Conservation (phyloP, 1,284 basidiomycete genomes). For the Cryptococcus floricola region DNA sequence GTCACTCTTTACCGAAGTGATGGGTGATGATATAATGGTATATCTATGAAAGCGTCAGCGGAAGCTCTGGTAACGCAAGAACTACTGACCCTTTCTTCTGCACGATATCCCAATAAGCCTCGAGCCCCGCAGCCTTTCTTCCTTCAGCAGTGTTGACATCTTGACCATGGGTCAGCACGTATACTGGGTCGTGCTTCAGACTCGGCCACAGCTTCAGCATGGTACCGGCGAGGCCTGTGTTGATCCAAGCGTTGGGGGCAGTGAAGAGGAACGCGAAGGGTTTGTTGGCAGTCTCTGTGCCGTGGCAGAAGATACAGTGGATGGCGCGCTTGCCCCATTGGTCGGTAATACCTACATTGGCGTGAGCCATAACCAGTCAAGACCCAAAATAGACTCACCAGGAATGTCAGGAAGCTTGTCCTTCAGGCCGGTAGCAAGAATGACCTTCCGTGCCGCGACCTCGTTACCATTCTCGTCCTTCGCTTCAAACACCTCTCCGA, state of each 20-base stretch:
- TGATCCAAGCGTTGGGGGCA: conserved; percentile 8
- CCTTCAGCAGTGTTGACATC: conserved; percentile 18
- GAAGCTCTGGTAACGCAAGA: not conserved
- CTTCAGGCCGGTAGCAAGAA: conserved; percentile 32
- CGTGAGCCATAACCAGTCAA: not conserved
- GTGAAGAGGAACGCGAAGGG: conserved; percentile 29
- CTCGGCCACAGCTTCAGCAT: conserved; percentile 26
- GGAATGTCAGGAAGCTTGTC: conserved; percentile 29
- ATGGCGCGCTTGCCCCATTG: conserved; percentile 29
- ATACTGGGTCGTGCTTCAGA: conserved; percentile 13
- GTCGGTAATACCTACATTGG: conserved; percentile 20
- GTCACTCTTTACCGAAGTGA: conserved; percentile 9
- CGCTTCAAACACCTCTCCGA: conserved; percentile 15
- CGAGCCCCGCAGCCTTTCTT: conserved; percentile 16
- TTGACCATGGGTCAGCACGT: conserved; percentile 28
- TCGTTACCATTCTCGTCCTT: conserved; percentile 15
- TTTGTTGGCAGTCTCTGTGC: conserved; percentile 27
- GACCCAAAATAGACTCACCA: conserved; percentile 15
- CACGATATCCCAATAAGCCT: conserved; percentile 8
- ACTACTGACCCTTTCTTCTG: conserved; percentile 19
- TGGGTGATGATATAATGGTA: conserved; percentile 14
- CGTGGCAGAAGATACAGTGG: conserved; percentile 39
- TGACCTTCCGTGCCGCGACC: conserved; percentile 21
- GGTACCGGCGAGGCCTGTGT: conserved; percentile 14
- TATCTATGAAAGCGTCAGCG: conserved; percentile 5